Base-by-base conservation (phyloP, 768 basidiomycete genomes). In the Pleurotus tuber-regium region DNA sequence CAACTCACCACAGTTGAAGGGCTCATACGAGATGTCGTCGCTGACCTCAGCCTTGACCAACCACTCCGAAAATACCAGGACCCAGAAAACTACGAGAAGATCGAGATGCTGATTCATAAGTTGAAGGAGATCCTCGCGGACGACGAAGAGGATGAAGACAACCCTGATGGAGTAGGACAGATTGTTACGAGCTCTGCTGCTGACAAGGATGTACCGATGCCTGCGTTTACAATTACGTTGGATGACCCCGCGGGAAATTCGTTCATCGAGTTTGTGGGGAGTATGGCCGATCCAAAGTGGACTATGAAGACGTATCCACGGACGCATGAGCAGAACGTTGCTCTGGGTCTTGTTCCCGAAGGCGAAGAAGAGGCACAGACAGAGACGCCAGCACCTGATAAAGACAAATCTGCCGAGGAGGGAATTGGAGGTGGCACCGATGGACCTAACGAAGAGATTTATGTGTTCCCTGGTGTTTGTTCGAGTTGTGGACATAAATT, bases 1-100 rank as follows among this genome's bases (percentile, higher is more conserved):
- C 93, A 97, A 63, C 81, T 99, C 10, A 98, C 96, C n/a, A 99
- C 93, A 2, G 80, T 98, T 42, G 97, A 99, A 66, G 96, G 97
- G 30, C 80, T 98, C 56, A 69, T 99, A 26, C 79, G 86, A 23
- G 86, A 96, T 57, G 83, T 93, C 36, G 72, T 89, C 25, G 69
- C 84, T 0, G 96, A 98, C 70, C 79, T 98, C 33, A 75, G 75
- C 54, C 70, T 77, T 52, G 88, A 92, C 54, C 96, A 98, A 61
- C 89, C 92, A 0, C 68, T 98, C 8, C 82, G 97, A 33, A 76
- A 82, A 28, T 80, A 90, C 51, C 86, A 93, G 62, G 84, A 92
- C 56, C 84, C 86, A 33, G 78, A 75, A 0, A 78, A 82, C 0
- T 87, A 85, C 62, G 72, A 64, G 7, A 89, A 86, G 64, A 92